These are phyloP conservation scores for Clavaria fumosa DNA, from an alignment of 768 basidiomycete species.

Conservation along the genomic window DNA sequence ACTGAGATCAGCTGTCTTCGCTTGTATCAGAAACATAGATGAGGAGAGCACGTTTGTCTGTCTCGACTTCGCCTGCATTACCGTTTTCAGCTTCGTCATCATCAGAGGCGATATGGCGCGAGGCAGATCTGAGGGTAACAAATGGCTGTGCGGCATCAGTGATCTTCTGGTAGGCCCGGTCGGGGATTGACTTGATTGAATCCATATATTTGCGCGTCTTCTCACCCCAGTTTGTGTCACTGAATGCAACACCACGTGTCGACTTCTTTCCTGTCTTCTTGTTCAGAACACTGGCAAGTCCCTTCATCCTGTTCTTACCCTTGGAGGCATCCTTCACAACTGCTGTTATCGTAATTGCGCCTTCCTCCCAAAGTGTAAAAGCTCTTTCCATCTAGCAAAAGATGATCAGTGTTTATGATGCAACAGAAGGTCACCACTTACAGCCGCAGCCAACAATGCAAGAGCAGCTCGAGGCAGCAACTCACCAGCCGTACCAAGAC, in stretches of 20 bases:
- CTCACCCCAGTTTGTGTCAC: not conserved
- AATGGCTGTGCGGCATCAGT: not conserved
- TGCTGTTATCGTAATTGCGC: not conserved
- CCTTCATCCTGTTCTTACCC: not conserved
- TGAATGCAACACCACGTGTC: too few relatives aligned
- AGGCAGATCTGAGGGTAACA: not conserved
- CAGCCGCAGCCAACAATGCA: not conserved
- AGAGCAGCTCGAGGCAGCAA: not conserved
- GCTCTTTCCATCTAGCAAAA: not conserved
- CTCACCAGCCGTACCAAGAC: not conserved
- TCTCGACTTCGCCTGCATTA: not conserved
- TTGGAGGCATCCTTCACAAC: too few relatives aligned
- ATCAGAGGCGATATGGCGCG: not conserved
- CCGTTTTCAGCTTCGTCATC: not conserved
- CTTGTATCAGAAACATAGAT: not conserved
- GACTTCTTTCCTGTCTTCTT: not conserved
- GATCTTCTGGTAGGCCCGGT: too few relatives aligned
- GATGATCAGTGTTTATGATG: not conserved
- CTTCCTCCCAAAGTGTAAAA: not conserved
- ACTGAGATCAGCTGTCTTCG: too few relatives aligned
- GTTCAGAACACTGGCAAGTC: not conserved
- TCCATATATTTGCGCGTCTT: not conserved
- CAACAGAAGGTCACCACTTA: not conserved
- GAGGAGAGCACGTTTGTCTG: not conserved
- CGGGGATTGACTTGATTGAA: too few relatives aligned